Conservation (phyloP, 768 basidiomycete species). For the Clitopilus hobsonii region DNA sequence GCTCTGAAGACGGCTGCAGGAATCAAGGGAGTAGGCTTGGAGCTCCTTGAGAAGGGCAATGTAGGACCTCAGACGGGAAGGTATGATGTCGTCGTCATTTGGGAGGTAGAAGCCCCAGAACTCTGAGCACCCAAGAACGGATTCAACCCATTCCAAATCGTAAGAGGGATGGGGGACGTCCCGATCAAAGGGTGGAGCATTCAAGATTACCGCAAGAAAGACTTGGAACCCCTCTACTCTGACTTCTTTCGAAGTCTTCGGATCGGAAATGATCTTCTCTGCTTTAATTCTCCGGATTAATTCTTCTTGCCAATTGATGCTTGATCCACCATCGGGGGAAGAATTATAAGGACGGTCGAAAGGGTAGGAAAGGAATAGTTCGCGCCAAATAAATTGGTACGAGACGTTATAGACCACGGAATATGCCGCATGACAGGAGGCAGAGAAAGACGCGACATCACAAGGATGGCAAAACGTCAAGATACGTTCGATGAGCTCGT, state of each 20-base stretch:
- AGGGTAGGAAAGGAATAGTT: constrained; percentile 50
- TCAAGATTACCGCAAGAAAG: constrained; percentile 35
- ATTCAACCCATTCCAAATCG: constrained; percentile 43
- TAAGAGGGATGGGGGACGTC: constrained; percentile 23
- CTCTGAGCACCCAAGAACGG: constrained; percentile 32
- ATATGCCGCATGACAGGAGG: constrained; percentile 45
- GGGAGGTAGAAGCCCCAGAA: constrained; percentile 22
- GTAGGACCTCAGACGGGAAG: constrained; percentile 43
- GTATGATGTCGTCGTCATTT: constrained; percentile 17
- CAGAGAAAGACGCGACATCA: constrained; percentile 57
- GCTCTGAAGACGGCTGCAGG: constrained; percentile 17
- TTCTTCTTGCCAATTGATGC: constrained; percentile 7
- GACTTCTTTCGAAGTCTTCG: constrained; percentile 14
- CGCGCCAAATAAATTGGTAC: constrained; percentile 66
- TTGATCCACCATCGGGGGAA: constrained; percentile 3
- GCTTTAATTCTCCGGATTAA: constrained; percentile 33
- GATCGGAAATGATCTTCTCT: constrained; percentile 21
- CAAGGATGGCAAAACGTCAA: constrained; percentile 50
- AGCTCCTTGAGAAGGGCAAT: constrained; percentile 30
- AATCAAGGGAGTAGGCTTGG: constrained; percentile 20
- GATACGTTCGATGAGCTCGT: constrained; percentile 57
- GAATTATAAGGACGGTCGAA: constrained; percentile 65
- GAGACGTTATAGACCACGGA: constrained; percentile 41
- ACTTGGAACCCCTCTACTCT: constrained; percentile 29
- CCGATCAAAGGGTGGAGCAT: constrained; percentile 23